phyloP scores from a whole-genome alignment of 495 filamentous ascomycete genomes.

The Neurospora tetraspora region DNA sequence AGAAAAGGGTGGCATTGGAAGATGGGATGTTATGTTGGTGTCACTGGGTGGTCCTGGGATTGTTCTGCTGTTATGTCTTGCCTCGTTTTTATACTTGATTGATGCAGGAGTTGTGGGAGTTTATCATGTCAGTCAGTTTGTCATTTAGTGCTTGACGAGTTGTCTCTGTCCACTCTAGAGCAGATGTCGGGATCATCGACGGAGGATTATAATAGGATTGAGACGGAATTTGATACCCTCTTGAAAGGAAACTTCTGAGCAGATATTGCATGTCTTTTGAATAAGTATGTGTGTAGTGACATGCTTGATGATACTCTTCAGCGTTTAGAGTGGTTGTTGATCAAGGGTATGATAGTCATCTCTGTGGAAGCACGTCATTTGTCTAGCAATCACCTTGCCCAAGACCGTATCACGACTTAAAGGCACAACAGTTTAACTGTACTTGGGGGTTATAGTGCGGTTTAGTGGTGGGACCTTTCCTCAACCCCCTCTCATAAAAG shows the following conservation, averaged over 20 bases:
- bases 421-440: not conserved
- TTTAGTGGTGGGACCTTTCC: no score
- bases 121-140: not conserved
- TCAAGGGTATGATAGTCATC: not conserved
- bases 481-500: no score
- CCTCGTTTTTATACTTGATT: not conserved
- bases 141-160: not conserved
- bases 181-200: not conserved
- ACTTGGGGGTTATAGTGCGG: no score
- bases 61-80: not conserved
- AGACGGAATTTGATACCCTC: not conserved
- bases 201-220: not conserved
- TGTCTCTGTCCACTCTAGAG: not conserved
- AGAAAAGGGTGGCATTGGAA: not conserved
- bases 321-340: not conserved
- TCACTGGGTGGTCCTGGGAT: not conserved
- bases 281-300: not conserved
- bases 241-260: not conserved
- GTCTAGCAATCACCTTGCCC: not conserved
- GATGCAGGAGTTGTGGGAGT: not conserved
- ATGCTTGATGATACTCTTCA: not conserved
- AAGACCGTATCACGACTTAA: not conserved
- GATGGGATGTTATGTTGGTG: not conserved
- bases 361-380: not conserved
- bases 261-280: not conserved